Evolutionary conservation across 177 flowering plant genomes (phyloP), one percentile per base, ranked within the genome.

Genomic region (Tripterygium wilfordii): DNA sequence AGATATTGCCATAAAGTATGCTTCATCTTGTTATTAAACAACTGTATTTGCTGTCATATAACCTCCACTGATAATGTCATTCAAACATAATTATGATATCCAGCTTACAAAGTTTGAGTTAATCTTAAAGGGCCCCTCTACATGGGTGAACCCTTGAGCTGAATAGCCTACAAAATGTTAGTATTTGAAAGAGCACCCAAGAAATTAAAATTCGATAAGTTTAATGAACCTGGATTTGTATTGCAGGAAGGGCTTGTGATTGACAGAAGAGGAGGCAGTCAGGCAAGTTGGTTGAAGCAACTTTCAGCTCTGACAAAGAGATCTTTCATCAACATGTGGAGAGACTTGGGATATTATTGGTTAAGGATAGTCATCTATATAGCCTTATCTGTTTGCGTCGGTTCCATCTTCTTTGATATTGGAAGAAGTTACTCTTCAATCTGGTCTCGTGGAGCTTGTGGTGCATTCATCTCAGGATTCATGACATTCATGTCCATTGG

Each of bases 401-500:
- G 92, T 17, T 68, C 85, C 5, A 59, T 84, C 30, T 84, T 53
- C 49, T 79, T 58, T 18, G 62, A 82, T 29, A 69, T 79, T 21
- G 86, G 92, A 1, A 69, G 72, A 1, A 56, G 75, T 50, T 70
- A 72, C 48, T 42, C 70, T 9, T 66, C 94, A 6, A 78, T 85
- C 51, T 57, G 69, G 8, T 84, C 82, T 0, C 61, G 86, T 24
- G 79, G 67, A 24, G 68, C 84, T 5, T 79, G 86, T 43, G 82
- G 72, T 36, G 84, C 65, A 18, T 82, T 85, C 38, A 38, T 85
- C 3, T 51, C 80, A 2, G 94, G 94, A n/a, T 85, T 77, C 54
- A 82, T 85, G 94, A 79, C 87, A 18, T 79, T 79, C 64, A 77
- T 85, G 88, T 73, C 94, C 31, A 78, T 82, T 10, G 94, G 94